Base-by-base conservation (phyloP, 768 basidiomycete species). In the Lactifluus pinguis region DNA sequence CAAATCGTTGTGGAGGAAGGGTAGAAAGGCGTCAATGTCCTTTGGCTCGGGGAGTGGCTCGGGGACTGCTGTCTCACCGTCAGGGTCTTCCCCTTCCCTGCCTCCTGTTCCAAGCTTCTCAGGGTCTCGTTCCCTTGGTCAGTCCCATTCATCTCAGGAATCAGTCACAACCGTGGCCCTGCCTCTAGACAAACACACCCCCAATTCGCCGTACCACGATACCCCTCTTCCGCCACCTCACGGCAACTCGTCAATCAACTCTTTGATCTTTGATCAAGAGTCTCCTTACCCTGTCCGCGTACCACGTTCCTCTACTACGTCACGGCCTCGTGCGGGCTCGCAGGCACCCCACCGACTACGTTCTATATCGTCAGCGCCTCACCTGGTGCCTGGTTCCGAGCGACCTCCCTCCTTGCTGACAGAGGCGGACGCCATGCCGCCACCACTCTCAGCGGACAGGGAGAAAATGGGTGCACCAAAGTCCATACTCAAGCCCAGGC, bases 1-100 rank as follows among this genome's bases (percentile, higher is more conserved):
- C 68, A 86, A 82, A 72, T 86, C 82, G 62, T 69, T 92, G 21
- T 92, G 90, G 89, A 81, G 87, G 67, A 88, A 80, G 78, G 87
- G 85, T 66, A 83, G 78, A 56, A 81, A 79, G 65, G 80, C 60
- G 3, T 69, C 68, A 7, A 75, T 65, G 67, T 50, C 68, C 15
- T 74, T 78, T 32, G 68, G 72, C 29, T 69, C 78, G 32, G 56
- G 60, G 61, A 58, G 49, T 49, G 68, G 72, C 29, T 69, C 78
- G 32, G 56, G 60, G 62, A 58, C 45, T 49, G 47, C 45, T 45
- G 57, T 49, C 55, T 55, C 45, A 29, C 59, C 38, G 36, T 11
- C 38, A 8, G 55, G 51, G 25, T n/a, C 59, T n/a, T 49, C 56
- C 8, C 53, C 57, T 32, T 49, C 56, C 4, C 65, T 60, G 2